Evolutionary conservation across 2,329 filamentous ascomycete species (phyloP).

Genomic region (Trichoderma sp.): DNA sequence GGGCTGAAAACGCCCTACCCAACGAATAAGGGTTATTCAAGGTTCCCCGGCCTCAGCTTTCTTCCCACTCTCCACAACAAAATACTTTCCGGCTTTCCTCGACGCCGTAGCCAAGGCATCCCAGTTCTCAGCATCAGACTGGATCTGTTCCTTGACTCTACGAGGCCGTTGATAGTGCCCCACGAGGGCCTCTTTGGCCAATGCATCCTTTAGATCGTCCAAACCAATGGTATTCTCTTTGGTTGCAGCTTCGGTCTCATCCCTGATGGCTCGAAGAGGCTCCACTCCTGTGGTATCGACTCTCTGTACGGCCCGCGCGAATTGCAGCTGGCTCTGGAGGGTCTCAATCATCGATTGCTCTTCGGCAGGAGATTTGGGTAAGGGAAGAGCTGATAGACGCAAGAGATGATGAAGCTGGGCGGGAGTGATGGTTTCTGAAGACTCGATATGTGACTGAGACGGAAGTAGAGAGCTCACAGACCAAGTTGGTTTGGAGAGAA

Average conservation of each 20-base stretch:
- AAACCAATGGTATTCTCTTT: slow-evolving; percentile 61
- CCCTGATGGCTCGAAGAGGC: slow-evolving; percentile 76
- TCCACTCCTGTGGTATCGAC: slow-evolving; percentile 73
- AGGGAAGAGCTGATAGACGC: slow-evolving; percentile 83
- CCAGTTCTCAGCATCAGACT: slow-evolving; percentile 63
- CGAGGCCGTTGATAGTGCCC: slow-evolving; percentile 56
- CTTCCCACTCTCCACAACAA: slow-evolving; percentile 70
- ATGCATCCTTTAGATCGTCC: slow-evolving; percentile 55
- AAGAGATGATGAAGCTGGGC: slow-evolving; percentile 80
- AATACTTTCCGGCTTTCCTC: slow-evolving; percentile 69
- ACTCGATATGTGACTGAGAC: slow-evolving; percentile 31
- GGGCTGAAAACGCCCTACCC: neutral
- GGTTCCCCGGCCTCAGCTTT: slow-evolving; percentile 31
- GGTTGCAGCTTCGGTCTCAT: slow-evolving; percentile 70
- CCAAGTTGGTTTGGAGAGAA: slow-evolving; percentile 76
- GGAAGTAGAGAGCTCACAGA: slow-evolving; percentile 73
- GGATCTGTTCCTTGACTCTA: slow-evolving; percentile 40
- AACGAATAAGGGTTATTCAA: neutral
- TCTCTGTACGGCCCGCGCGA: slow-evolving; percentile 82
- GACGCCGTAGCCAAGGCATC: slow-evolving; percentile 68
- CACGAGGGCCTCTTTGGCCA: slow-evolving; percentile 61
- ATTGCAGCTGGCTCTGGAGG: slow-evolving; percentile 80
- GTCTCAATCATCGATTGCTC: slow-evolving; percentile 72
- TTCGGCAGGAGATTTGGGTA: slow-evolving; percentile 62
- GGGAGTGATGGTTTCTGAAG: slow-evolving; percentile 56